Percentiles rank a stretch among this genome's conserved stretches.
phyloP scores from a whole-genome alignment of 2,329 filamentous ascomycete species.

The Aspergillus sp. region DNA sequence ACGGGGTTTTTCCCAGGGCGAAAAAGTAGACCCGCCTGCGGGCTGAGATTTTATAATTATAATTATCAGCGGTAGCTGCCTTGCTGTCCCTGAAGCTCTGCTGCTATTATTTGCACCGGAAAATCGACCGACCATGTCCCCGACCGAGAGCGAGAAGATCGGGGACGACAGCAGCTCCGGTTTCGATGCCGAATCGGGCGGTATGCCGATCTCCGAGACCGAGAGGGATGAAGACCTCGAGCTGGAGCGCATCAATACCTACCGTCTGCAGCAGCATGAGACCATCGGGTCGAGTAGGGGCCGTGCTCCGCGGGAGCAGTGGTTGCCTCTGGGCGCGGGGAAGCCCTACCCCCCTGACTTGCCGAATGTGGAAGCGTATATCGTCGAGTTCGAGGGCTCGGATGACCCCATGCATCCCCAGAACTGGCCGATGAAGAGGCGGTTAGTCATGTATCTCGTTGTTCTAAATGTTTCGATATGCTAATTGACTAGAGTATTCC shows the following conservation, averaged over 20 bases:
- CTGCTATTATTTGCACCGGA: background rate
- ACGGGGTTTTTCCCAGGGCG: background rate
- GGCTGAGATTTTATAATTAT: background rate
- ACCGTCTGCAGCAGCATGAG: constrained; percentile 18
- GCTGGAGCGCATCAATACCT: constrained; percentile 20
- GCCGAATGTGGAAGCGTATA: constrained; percentile 52
- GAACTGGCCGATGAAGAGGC: constrained; percentile 51
- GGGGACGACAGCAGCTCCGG: constrained; percentile 3
- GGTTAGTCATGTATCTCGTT: constrained; percentile 23
- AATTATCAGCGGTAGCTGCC: background rate
- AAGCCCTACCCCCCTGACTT: constrained; percentile 51
- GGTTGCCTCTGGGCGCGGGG: constrained; percentile 28
- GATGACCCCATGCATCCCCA: constrained; percentile 53
- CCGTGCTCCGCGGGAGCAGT: constrained; percentile 18
- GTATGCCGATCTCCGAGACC: background rate
- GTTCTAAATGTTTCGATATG: background rate
- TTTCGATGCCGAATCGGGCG: constrained; percentile 7
- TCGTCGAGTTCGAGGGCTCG: constrained; percentile 54
- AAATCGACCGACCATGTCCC: background rate
- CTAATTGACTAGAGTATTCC: constrained; percentile 14
- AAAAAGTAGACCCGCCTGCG: background rate
- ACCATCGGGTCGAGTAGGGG: constrained; percentile 19
- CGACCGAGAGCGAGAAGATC: background rate
- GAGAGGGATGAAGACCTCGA: constrained; percentile 9
- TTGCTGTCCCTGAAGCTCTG: background rate